phyloP scores from a whole-genome alignment of 495 filamentous ascomycete species.

The Podospora sp. region DNA sequence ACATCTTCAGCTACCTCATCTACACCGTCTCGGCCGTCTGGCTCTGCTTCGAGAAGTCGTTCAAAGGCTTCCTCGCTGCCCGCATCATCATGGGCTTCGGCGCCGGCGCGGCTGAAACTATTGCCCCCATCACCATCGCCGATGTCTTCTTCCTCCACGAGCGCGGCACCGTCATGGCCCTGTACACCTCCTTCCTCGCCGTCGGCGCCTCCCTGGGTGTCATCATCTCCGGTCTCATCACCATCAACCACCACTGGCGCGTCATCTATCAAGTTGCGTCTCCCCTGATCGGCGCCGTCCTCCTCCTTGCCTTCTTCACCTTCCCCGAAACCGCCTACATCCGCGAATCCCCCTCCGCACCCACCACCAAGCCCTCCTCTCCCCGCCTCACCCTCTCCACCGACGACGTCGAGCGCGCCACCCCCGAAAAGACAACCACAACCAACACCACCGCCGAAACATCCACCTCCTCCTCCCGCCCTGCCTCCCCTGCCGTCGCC shows the following conservation, averaged over 20 bases:
- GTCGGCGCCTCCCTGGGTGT: constrained; percentile 51
- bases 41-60: constrained; percentile 48
- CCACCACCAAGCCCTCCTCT: not conserved
- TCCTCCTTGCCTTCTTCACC: constrained; percentile 51
- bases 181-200: constrained; percentile 53
- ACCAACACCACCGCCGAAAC: constrained; percentile 9
- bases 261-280: constrained; percentile 54
- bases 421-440: constrained; percentile 10
- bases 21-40: constrained; percentile 49
- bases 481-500: constrained; percentile 8
- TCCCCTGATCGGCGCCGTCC: constrained; percentile 47
- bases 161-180: constrained; percentile 51
- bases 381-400: not conserved
- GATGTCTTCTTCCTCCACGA: constrained; percentile 64
- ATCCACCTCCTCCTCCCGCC: constrained; percentile 10
- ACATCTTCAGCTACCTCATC: constrained; percentile 50
- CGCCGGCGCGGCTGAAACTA: constrained; percentile 56
- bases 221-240: constrained; percentile 55
- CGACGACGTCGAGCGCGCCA: not conserved
- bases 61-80: constrained; percentile 46
- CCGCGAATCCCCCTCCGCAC: constrained; percentile 22
- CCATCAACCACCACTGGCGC: constrained; percentile 52
- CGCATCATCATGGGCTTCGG: constrained; percentile 55
- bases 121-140: constrained; percentile 56
- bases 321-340: constrained; percentile 57